phyloP scores from a whole-genome alignment of 2,329 filamentous ascomycete species.

The Pseudogymnoascus sp. region DNA sequence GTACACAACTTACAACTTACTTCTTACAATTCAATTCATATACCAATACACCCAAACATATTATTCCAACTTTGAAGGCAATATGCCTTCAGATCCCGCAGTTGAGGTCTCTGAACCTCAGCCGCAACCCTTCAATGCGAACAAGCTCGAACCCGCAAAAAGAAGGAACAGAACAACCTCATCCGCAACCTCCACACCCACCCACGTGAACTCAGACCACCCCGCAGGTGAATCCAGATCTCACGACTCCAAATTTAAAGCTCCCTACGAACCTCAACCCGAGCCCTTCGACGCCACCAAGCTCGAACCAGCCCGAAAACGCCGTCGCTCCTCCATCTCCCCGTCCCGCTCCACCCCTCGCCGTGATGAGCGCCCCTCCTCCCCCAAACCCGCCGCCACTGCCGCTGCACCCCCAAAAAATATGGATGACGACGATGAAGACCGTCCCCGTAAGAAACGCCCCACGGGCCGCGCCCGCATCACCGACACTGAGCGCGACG shows the following conservation, averaged over 20 bases:
- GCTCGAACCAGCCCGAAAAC: constrained; percentile 32
- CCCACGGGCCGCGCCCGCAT: constrained; percentile 61
- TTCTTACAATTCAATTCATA: neutral
- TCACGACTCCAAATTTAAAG: constrained; percentile 16
- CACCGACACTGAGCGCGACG: constrained; percentile 57
- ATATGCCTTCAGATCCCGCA: constrained; percentile 29
- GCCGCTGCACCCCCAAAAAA: constrained; percentile 28
- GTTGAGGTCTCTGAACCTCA: constrained; percentile 25
- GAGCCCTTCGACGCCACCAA: constrained; percentile 36
- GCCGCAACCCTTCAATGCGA: constrained; percentile 35
- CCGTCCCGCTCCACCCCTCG: constrained; percentile 15
- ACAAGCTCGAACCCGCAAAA: constrained; percentile 34
- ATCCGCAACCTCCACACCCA: constrained; percentile 19
- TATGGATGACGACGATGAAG: constrained; percentile 18
- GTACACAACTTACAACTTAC: neutral
- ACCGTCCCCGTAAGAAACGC: constrained; percentile 58
- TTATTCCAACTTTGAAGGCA: constrained; percentile 1
- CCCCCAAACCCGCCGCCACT: constrained; percentile 28
- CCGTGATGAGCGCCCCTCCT: constrained; percentile 23
- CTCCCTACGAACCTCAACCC: constrained; percentile 27
- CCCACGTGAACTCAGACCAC: constrained; percentile 14
- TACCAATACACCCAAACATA: neutral
- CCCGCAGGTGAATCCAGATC: neutral
- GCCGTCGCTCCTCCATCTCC: constrained; percentile 20
- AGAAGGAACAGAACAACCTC: constrained; percentile 18